Base-by-base conservation (phyloP, 495 filamentous ascomycete genomes). In the Glonium stellatum region DNA sequence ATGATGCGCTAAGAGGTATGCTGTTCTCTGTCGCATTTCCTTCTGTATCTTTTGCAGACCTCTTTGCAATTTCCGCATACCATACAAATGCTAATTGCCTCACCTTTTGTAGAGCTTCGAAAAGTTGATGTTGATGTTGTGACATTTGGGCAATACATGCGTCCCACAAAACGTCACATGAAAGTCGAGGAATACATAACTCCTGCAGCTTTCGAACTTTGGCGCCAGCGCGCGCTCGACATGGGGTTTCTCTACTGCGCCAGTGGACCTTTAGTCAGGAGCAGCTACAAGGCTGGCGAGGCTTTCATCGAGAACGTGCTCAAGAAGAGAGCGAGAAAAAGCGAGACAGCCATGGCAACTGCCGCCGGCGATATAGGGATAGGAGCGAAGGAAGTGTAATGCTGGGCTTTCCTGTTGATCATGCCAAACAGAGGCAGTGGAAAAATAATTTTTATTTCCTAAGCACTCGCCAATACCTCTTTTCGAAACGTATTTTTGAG, bases 101-200 rank as follows among this genome's bases (percentile, higher is more conserved):
- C 71, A 60, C 63, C 21, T n/a, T 13, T 11, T 13, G 23, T 39
- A 80, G 87, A 95, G 69, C 78, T 97, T 27, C 83, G 93, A 22
- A 84, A 83, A 56, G 76, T 84, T 39, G 78, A 88, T 60, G 91
- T 96, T 23, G 93, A 98, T 61, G 89, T 98, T 12, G 90, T 98
- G 39, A 98, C 93, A 0, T 97, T 98, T 60, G 93, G 95, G 3
- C 93, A 98, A 78, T 98, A 98, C 78, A 98, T 98, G 93, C 87
- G 91, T 4, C 93, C 93, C 11, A 98, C 93, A 10, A 97, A 96
- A 80, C 82, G 91, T 3, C 93, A 98, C 74, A 92, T 98, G 85
- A 85, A 92, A 69, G 93, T 98, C 13, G 84, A 92, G 64, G 89
- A 91, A 67, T 98, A 98, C 70, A 82, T 97, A 36, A 92, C 90